Percentiles rank a stretch among this genome's conserved stretches.
Conservation (phyloP, 1,284 basidiomycete species). For the Ganoderma boninense region DNA sequence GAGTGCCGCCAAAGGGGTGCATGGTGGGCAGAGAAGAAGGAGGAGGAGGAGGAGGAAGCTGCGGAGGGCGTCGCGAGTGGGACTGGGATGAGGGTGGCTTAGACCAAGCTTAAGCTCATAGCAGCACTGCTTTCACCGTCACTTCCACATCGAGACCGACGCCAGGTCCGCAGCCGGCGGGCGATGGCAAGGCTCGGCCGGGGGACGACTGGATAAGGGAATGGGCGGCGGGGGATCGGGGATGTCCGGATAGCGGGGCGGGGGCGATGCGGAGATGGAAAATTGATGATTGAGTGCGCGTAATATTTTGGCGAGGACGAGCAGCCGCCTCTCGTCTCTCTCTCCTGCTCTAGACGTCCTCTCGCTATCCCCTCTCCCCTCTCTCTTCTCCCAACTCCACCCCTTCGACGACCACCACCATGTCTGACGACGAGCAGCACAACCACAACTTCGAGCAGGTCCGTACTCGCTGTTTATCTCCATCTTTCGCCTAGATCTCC, state of each 20-base stretch:
- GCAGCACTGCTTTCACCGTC: slow-evolving; percentile 2
- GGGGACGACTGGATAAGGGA: slow-evolving; percentile 2
- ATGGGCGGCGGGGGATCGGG: slow-evolving; percentile 30
- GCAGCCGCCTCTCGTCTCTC: slow-evolving; percentile 22
- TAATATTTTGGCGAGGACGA: slow-evolving; percentile 28
- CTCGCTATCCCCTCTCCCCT: slow-evolving; percentile 27
- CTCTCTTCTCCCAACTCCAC: slow-evolving; percentile 21
- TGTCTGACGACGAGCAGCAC: slow-evolving; percentile 93
- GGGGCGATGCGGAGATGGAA: slow-evolving; percentile 40
- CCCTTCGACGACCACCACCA: slow-evolving; percentile 49
- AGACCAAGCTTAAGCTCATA: neutral
- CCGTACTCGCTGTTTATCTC: slow-evolving; percentile 15
- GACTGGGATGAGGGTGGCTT: neutral
- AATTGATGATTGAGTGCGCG: slow-evolving; percentile 32
- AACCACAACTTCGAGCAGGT: slow-evolving; percentile 91
- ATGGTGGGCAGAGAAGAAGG: slow-evolving; percentile 43
- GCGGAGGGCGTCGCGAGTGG: neutral
- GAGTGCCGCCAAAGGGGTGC: slow-evolving; percentile 73
- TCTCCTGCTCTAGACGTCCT: slow-evolving; percentile 31
- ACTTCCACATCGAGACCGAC: neutral
- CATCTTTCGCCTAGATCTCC: slow-evolving; percentile 18
- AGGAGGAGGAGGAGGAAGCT: neutral
- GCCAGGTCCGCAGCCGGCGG: neutral
- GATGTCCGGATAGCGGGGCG: slow-evolving; percentile 40
- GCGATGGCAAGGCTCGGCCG: neutral